phyloP scores from a whole-genome alignment of 1,284 basidiomycete genomes.

The Marasmius oreades region DNA sequence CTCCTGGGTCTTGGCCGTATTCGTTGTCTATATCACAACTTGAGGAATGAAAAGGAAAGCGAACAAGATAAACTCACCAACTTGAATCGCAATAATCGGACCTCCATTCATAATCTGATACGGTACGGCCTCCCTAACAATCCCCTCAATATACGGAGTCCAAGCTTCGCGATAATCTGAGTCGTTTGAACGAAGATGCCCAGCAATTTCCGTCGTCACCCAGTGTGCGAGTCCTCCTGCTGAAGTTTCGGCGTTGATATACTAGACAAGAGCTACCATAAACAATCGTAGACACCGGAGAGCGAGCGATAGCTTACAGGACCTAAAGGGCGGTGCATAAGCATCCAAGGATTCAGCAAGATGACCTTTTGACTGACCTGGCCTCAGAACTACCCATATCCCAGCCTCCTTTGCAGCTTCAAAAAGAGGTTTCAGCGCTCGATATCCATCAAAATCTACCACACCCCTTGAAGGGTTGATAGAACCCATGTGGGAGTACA shows the following conservation, averaged over 20 bases:
- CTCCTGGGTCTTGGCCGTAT: constrained; percentile 54
- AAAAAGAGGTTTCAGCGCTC: constrained; percentile 65
- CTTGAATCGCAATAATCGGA: constrained; percentile 71
- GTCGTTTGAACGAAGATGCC: constrained; percentile 64
- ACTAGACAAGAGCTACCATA: constrained; percentile 25
- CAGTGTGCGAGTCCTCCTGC: constrained; percentile 80
- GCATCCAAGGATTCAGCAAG: neutral
- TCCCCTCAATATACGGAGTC: constrained; percentile 63
- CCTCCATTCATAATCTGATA: constrained; percentile 71
- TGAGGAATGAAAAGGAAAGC: neutral
- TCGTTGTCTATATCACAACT: constrained; percentile 59
- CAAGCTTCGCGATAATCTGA: constrained; percentile 67
- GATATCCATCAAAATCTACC: constrained; percentile 67
- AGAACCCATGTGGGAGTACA: constrained; percentile 74
- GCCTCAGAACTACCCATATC: constrained; percentile 62
- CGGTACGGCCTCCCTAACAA: constrained; percentile 56
- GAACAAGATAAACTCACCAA: constrained; percentile 41
- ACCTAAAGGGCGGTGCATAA: neutral
- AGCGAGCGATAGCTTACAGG: neutral
- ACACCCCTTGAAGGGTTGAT: constrained; percentile 72
- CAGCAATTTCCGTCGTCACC: constrained; percentile 66
- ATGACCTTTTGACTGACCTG: constrained; percentile 34
- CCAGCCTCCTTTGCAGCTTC: constrained; percentile 60
- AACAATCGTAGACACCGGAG: neutral
- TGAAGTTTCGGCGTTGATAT: constrained; percentile 81